Base-by-base conservation (phyloP, 2,329 filamentous ascomycete genomes). In the Botrytis paeoniae region DNA sequence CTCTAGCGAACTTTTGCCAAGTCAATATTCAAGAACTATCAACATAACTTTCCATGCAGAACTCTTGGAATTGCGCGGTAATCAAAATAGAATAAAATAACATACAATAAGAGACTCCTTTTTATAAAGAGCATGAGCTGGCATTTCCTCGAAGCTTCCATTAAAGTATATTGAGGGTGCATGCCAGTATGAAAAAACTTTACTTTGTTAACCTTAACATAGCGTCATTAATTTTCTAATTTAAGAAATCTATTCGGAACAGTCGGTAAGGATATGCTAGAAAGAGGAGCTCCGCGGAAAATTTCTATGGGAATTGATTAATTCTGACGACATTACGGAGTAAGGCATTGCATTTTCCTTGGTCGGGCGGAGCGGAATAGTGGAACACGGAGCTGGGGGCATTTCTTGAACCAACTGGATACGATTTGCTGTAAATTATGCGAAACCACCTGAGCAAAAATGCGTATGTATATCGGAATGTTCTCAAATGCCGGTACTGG, bases 221-320 rank as follows among this genome's bases (percentile, higher is more conserved):
- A 62, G 35, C 22, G 22, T 37, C 59, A 25, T 37, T 39, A 25
- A 4, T 6, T 65, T 66, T 65, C 63, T 65, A 65, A 37, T 37
- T 66, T 66, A 66, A 65, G 63, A 66, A 51, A n/a, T 39, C 22
- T 66, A n/a, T 35, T n/a, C 32, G 45, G 45, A 51, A 25, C 14
- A 6, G 16, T 25, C 32, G 63, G 63, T 51, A 54, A 39, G 43
- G 63, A 6, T 20, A 37, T 48, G 43, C 32, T 37, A 10, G 63
- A n/a, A 48, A n/a, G 43, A 66, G 43, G 43, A 66, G 32, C 63
- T n/a, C 5, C 4, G 63, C 22, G 43, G 32, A 51, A 66, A n/a
- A 6, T 51, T 16, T n/a, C 25, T n/a, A 7, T 54, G 25, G 25
- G 25, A 54, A 54, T n/a, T 54, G 48, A 54, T 54, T 54, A 16